Percentiles rank a stretch among this genome's conserved stretches.
Conservation (phyloP, 352 stramenopile species). For the Phytophthora chlamydospora region DNA sequence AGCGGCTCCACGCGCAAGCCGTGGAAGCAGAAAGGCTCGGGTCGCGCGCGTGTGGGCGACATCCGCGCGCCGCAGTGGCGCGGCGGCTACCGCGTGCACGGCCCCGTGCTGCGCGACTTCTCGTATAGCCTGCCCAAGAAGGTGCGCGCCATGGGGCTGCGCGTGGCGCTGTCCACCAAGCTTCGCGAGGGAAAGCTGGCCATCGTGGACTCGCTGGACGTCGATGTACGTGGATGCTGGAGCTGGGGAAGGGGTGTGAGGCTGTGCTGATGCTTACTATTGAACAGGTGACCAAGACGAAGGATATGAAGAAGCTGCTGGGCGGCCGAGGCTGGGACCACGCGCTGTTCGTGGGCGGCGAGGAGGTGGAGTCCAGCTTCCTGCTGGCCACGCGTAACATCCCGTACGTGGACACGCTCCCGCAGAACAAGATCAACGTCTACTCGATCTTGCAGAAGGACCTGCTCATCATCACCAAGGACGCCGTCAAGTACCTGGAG, state of each 20-base stretch:
- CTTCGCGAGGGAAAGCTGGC: slow-evolving; percentile 87
- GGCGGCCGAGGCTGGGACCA: slow-evolving; percentile 83
- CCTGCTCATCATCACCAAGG: slow-evolving; percentile 84
- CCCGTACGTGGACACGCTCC: slow-evolving; percentile 81
- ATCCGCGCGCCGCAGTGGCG: slow-evolving; percentile 87
- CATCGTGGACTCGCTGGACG: slow-evolving; percentile 77
- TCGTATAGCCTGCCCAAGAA: slow-evolving; percentile 91
- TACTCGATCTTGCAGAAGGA: slow-evolving; percentile 92
- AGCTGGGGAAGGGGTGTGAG: slow-evolving; percentile 1
- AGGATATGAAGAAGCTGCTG: slow-evolving; percentile 87
- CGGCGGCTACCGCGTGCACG: slow-evolving; percentile 85
- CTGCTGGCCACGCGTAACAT: slow-evolving; percentile 86
- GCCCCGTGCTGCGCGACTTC: slow-evolving; percentile 84
- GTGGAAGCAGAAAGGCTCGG: slow-evolving; percentile 90
- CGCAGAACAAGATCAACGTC: slow-evolving; percentile 90
- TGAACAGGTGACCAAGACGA: slow-evolving; percentile 80
- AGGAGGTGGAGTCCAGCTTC: slow-evolving; percentile 80
- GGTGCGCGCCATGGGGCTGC: slow-evolving; percentile 86
- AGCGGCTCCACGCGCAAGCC: slow-evolving; percentile 89
- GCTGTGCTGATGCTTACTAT: slow-evolving; percentile 6
- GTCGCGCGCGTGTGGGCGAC: slow-evolving; percentile 86
- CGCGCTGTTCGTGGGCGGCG: slow-evolving; percentile 83
- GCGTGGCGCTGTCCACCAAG: slow-evolving; percentile 87
- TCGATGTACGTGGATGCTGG: slow-evolving; percentile 56
- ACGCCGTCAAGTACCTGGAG: slow-evolving; percentile 90